These are phyloP conservation scores for Colletotrichum sublineola DNA, from an alignment of 2,329 filamentous ascomycete species.

Conservation along the genomic window DNA sequence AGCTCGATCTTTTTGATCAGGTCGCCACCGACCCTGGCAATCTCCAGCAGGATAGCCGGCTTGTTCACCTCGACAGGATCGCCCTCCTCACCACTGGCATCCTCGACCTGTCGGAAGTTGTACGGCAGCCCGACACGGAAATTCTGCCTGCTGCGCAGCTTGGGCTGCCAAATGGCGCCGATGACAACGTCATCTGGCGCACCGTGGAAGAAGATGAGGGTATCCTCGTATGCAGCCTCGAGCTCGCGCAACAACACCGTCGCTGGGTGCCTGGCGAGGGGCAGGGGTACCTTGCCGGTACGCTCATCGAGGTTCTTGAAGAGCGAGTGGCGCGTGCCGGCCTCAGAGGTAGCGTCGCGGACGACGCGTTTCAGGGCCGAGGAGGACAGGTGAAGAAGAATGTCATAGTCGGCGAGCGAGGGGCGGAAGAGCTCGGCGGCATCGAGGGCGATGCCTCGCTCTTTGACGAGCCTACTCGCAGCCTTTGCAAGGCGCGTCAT, in stretches of 20 bases:
- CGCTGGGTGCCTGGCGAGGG: slow-evolving; percentile 72
- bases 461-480: slow-evolving; percentile 73
- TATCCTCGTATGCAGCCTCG: slow-evolving; percentile 73
- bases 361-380: slow-evolving; percentile 62
- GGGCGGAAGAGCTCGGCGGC: slow-evolving; percentile 77
- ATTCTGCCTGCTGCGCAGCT: slow-evolving; percentile 63
- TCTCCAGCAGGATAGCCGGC: slow-evolving; percentile 77
- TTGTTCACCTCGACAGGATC: slow-evolving; percentile 74
- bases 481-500: slow-evolving; percentile 87
- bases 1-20: slow-evolving; percentile 77
- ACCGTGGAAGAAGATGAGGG: slow-evolving; percentile 85
- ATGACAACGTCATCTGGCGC: slow-evolving; percentile 67
- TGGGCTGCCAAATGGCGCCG: slow-evolving; percentile 71
- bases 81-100: slow-evolving; percentile 51
- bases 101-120: slow-evolving; percentile 57
- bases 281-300: slow-evolving; percentile 58
- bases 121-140: slow-evolving; percentile 81
- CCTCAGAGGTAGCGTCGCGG: slow-evolving; percentile 54
- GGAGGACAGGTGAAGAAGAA: slow-evolving; percentile 79
- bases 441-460: slow-evolving; percentile 66
- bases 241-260: slow-evolving; percentile 77
- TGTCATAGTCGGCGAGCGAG: slow-evolving; percentile 83
- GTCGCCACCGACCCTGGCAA: slow-evolving; percentile 75
- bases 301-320: slow-evolving; percentile 86
- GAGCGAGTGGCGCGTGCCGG: slow-evolving; percentile 57